phyloP scores from a whole-genome alignment of 257 asterid species.

The Nicotiana attenuata region DNA sequence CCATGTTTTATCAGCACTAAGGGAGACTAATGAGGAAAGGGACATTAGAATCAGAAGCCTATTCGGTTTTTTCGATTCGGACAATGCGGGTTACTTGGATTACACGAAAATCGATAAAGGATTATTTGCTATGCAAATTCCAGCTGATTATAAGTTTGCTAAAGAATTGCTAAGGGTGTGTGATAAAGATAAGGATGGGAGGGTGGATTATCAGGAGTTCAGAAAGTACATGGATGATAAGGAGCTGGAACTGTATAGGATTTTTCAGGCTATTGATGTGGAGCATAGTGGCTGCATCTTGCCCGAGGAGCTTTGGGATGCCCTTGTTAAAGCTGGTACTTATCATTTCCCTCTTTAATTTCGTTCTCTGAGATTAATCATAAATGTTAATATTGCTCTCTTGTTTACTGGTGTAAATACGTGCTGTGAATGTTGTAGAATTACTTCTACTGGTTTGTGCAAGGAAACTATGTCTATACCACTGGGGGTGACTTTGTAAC shows the following conservation, averaged over 20 bases:
- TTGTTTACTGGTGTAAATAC: background rate
- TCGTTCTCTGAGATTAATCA: background rate
- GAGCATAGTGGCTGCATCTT: conserved; percentile 92
- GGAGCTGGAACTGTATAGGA: conserved; percentile 85
- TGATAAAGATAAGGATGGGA: conserved; percentile 84
- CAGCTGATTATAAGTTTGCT: conserved; percentile 88
- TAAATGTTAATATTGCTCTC: background rate
- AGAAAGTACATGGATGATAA: conserved; percentile 96
- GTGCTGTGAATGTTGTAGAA: conserved; percentile 1
- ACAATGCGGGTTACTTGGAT: conserved; percentile 70
- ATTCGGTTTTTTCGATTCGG: conserved; percentile 73
- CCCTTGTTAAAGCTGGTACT: conserved; percentile 76
- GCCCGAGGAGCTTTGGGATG: conserved; percentile 98
- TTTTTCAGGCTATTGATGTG: conserved; percentile 94
- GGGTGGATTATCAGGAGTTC: conserved; percentile 91
- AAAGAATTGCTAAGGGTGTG: conserved; percentile 82
- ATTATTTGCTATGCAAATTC: conserved; percentile 85
- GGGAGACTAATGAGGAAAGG: conserved; percentile 82
- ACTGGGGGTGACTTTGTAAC: background rate
- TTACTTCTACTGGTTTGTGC: background rate
- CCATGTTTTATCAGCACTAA: conserved; percentile 77
- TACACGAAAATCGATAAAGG: conserved; percentile 70
- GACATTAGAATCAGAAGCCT: conserved; percentile 66
- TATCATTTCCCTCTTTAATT: background rate
- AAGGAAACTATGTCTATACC: background rate